A percentile compares a stretch with the other conserved stretches of the same genome.
These are phyloP conservation scores for Alnus rubra DNA, from an alignment of 306 rosid species.

Conservation along the genomic window DNA sequence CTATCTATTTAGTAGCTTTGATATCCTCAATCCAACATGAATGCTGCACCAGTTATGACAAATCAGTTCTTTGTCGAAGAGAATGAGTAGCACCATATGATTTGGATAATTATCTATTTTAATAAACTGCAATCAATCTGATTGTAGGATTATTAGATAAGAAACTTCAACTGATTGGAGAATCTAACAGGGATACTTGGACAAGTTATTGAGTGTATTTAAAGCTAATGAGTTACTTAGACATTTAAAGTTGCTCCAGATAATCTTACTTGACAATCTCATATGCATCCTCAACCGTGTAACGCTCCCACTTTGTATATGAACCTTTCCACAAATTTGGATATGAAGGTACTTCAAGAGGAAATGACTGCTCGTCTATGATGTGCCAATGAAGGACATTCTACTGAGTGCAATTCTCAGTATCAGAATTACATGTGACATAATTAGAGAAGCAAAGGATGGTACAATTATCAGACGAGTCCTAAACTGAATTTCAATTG, in stretches of 20 bases:
- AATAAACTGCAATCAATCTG: background rate
- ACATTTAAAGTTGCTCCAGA: conserved; percentile 28
- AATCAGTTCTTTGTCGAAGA: conserved; percentile 1
- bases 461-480: conserved; percentile 9
- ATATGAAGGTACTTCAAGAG: conserved; percentile 83
- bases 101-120: background rate
- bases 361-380: conserved; percentile 87
- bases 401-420: conserved; percentile 52
- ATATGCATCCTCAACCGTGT: conserved; percentile 83
- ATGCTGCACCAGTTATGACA: background rate
- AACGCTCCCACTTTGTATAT: conserved; percentile 89
- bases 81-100: background rate
- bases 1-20: background rate
- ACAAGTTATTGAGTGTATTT: background rate
- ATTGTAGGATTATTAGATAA: background rate
- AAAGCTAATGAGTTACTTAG: conserved; percentile 21
- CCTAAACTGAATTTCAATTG: conserved; percentile 21
- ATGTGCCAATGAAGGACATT: conserved; percentile 98
- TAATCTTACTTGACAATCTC: conserved; percentile 82
- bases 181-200: background rate
- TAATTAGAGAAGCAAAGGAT: conserved; percentile 12
- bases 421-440: conserved; percentile 45
- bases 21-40: background rate
- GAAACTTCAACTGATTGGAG: background rate
- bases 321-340: conserved; percentile 96